Evolutionary conservation across 1,284 basidiomycete species (phyloP), one percentile per base, ranked within the genome.

Genomic region (Ganoderma sp.): DNA sequence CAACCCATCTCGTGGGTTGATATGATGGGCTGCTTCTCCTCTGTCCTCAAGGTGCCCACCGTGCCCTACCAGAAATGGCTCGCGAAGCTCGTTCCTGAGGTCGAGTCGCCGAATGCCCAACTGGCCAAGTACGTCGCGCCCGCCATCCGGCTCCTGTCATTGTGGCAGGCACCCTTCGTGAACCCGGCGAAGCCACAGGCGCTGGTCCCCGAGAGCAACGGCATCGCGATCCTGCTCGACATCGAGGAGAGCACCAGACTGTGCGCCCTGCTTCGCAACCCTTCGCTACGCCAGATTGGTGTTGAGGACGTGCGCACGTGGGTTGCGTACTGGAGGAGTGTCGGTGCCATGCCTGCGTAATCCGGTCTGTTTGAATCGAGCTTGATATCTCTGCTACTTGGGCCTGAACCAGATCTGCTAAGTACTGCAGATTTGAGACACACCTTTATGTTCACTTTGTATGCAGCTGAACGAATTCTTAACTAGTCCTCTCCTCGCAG

Each of bases 1-100:
- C 65, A 67, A 6, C 73, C 74, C 3, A 67, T 73, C 8, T 56
- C 63, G 7, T 75, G 74, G 74, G n/a, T n/a, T 5, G 54, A 59
- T 6, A 61, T 74, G 15, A 62, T 71, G 41, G 58, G 15, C 10
- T 63, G 64, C 12, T 34, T 71, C 62, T 69, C 71, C 4, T 41
- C 60, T 17, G 50, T 52, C 19, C 66, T 73, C 19, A 41, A 63
- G 19, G 56, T 74, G 19, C 69, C 67, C 3, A 52, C 64, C 10
- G 63, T 72, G 3, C 48, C 70, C 4, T 74, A 69, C 50, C 63
- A 62, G 34, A 66, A 65, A 9, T 74, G 73, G 73, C 61, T 71
- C 25, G 61, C 65, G 12, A 71, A 63, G 17, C 70, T 74, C n/a
- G 68, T 67, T 45, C 25, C 63, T 39, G 57, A 48, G 14, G 28